Conservation (phyloP, 2,329 filamentous ascomycete species). For the Alternaria viburni region DNA sequence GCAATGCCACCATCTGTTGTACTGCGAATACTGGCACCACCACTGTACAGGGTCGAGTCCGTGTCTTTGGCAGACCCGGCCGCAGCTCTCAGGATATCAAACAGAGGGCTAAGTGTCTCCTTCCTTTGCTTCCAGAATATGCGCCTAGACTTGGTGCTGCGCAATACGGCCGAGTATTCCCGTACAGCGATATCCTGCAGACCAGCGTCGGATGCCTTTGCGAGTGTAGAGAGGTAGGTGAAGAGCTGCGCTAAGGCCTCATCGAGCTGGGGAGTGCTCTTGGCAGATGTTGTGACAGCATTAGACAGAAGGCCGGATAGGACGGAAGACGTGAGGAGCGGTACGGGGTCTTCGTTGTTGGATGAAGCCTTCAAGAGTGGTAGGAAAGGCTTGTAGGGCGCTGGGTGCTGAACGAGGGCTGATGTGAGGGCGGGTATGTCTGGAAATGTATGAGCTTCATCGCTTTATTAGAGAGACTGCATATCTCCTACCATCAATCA, state of each 20-base stretch:
- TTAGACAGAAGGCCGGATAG: constrained; percentile 78
- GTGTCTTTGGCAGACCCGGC: constrained; percentile 76
- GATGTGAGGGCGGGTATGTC: constrained; percentile 80
- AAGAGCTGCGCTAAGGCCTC: constrained; percentile 82
- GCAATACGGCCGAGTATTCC: constrained; percentile 83
- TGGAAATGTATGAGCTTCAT: constrained; percentile 49
- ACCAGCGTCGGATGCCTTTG: constrained; percentile 84
- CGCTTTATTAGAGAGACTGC: neutral
- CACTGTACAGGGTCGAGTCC: constrained; percentile 64
- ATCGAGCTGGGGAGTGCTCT: constrained; percentile 66
- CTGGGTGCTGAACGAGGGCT: constrained; percentile 74
- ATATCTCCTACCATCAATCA: constrained; percentile 74
- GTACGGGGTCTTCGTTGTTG: constrained; percentile 85
- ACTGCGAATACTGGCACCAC: constrained; percentile 63
- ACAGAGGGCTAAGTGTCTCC: constrained; percentile 80
- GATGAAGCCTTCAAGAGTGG: constrained; percentile 83
- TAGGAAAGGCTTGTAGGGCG: constrained; percentile 77
- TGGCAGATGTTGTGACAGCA: constrained; percentile 66
- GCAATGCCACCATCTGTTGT: constrained; percentile 66
- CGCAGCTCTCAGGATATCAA: constrained; percentile 78
- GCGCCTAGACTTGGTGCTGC: constrained; percentile 73
- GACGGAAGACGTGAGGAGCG: constrained; percentile 86
- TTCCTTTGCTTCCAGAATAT: constrained; percentile 91
- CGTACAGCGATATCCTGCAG: constrained; percentile 96
- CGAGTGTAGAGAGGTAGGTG: constrained; percentile 82